Conservation (phyloP, 371 early-diverging fungal genomes). For the Mucor plumbeus region DNA sequence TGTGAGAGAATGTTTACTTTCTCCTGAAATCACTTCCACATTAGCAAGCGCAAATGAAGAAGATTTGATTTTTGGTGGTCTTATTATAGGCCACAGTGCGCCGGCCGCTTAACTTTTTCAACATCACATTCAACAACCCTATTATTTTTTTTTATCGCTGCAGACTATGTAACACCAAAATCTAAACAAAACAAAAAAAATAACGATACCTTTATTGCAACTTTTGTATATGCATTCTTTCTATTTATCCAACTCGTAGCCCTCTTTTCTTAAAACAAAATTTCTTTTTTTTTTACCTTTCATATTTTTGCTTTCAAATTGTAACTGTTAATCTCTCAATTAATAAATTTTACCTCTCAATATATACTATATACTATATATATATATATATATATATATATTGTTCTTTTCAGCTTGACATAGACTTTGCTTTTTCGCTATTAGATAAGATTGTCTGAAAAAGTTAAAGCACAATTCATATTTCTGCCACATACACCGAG, state of each 20-base stretch:
- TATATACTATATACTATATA: too few species aligned
- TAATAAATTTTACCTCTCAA: background rate
- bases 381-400: background rate
- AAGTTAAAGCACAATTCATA: background rate
- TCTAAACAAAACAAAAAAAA: background rate
- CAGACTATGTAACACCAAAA: background rate
- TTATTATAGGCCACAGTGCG: slow-evolving; percentile 36
- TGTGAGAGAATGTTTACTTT: slow-evolving; percentile 52
- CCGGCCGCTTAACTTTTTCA: slow-evolving; percentile 31
- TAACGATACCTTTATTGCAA: slow-evolving; percentile 1
- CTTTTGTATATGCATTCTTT: background rate
- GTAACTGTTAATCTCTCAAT: background rate
- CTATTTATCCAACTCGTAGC: background rate
- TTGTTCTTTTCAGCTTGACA: background rate
- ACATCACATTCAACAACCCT: background rate
- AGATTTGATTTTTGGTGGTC: slow-evolving; percentile 26
- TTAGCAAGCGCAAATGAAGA: slow-evolving; percentile 22
- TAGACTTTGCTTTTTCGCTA: too few species aligned
- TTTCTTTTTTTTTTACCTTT: too few species aligned
- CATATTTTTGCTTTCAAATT: background rate
- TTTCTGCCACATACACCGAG: background rate
- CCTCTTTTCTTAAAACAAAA: background rate
- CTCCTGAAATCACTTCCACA: slow-evolving; percentile 17
- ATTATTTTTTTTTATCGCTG: slow-evolving; percentile 6
- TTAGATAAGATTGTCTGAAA: too few species aligned